Evolutionary conservation across 306 rosid species (phyloP), one percentile per base, ranked within the genome.

Genomic region (Prunus mira): DNA sequence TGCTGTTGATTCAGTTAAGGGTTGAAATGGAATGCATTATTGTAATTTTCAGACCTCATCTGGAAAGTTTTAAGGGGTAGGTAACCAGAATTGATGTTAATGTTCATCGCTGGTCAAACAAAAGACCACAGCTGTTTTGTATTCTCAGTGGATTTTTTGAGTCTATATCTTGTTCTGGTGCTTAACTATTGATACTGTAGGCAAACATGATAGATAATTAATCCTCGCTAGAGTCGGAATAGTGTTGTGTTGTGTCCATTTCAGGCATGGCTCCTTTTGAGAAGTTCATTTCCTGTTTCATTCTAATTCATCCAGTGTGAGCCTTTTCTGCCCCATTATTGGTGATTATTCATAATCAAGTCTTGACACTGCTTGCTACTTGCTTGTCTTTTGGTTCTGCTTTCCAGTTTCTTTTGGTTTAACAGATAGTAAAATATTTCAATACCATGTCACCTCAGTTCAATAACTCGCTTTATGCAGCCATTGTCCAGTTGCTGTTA

Each of bases 401-500:
- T 38, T 38, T 38, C 43, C 43, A 38, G 9, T 38, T 38, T 38
- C 43, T 38, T 38, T 38, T 38, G 43, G 43, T 38, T 38, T 5
- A 38, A 38, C 43, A 6, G 43, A 38, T 38, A 7, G 43, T 38
- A 38, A 38, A 38, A 38, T 38, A 38, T 38, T 62, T 63, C 45
- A 30, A 3, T 34, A 34, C 10, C 1, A 3, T 25, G 27, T 81
- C 64, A 38, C 68, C 55, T 50, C 56, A 22, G 73, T 32, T 58
- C 64, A 45, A 55, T 63, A 47, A 68, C 62, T 65, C 52, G 54
- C 63, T 34, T 74, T 75, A 41, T 77, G 83, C 82, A 87, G 91
- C 85, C 47, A 75, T 87, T 71, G 85, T 91, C 67, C 86, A 83
- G 88, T 87, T 86, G 72, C 79, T 94, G 18, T 81, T 94, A 64